Conservation (phyloP, 2,329 filamentous ascomycete species). For the Colletotrichum higginsianum region DNA sequence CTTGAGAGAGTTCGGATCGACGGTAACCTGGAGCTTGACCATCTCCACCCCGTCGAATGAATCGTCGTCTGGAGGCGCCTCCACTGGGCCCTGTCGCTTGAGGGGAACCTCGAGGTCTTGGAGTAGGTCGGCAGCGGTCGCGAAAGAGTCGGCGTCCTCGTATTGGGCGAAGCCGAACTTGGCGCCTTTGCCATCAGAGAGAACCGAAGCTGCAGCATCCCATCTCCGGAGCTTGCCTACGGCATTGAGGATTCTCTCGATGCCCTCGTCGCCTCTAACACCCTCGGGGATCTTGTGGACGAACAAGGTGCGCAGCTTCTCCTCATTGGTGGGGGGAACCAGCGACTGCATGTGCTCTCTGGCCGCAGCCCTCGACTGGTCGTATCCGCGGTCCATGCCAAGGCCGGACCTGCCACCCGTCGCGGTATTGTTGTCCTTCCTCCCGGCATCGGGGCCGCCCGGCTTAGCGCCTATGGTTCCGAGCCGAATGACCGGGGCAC, state of each 20-base stretch:
- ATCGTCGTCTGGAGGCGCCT: constrained; percentile 57
- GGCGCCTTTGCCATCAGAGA: constrained; percentile 81
- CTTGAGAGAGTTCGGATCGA: constrained; percentile 86
- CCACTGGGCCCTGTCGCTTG: constrained; percentile 76
- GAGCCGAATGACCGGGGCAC: constrained; percentile 93
- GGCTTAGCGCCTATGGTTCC: constrained; percentile 83
- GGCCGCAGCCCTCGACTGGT: constrained; percentile 76
- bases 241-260: constrained; percentile 84
- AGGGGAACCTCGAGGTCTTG: constrained; percentile 85
- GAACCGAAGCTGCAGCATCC: constrained; percentile 78
- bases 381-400: constrained; percentile 76
- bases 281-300: constrained; percentile 88
- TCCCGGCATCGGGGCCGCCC: constrained; percentile 56
- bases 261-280: constrained; percentile 80
- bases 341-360: constrained; percentile 80
- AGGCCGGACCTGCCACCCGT: constrained; percentile 62
- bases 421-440: constrained; percentile 59
- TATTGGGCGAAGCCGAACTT: constrained; percentile 97
- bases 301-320: constrained; percentile 92
- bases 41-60: constrained; percentile 74
- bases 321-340: constrained; percentile 88
- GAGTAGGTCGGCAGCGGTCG: constrained; percentile 87
- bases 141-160: constrained; percentile 90
- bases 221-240: constrained; percentile 87
- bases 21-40: constrained; percentile 77